Base-by-base conservation (phyloP, 2,329 filamentous ascomycete genomes). In the Venturia asperata region DNA sequence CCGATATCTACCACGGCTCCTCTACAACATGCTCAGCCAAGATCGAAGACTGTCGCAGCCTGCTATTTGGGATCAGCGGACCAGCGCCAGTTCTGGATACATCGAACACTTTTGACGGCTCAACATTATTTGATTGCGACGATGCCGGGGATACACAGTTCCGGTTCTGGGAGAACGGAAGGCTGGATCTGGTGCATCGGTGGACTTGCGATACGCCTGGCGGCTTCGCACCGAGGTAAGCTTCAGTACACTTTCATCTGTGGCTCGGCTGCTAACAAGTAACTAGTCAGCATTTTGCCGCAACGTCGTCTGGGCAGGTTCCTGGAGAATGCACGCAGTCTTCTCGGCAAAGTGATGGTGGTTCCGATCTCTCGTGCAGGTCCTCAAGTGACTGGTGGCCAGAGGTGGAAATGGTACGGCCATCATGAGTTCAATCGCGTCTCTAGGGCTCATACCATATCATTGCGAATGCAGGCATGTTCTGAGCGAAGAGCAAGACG, bases 201-300 rank as follows among this genome's bases (percentile, higher is more conserved):
- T 58, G 52, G 52, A 58, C 52, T 58, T 58, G 52, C 37, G 30
- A 58, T 58, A 34, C 52, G 27, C 52, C 27, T 13, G 52, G 52
- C 19, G 52, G 27, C 27, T 34, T 56, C 47, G 47, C 47, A 19
- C 52, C 52, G 5, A 58, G 27, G 52, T 37, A 37, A 37, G 15
- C 19, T n/a, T 15, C 30, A 34, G 30, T 34, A 34, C 6, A 9
- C 30, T 37, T 37, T 21, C 15, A 15, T 27, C 3, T 30, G 10
- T 58, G 30, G 17, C 19, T 5, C 19, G 13, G 15, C 7, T 37
- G 52, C 30, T 58, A 5, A 58, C 11, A n/a, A 6, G 17, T 27
- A 6, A 37, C 2, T 37, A 58, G 52, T n/a, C 52, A 58, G 19
- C 52, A 58, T 30, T 58, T 58, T 58, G 52, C 52, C 6, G 52